A percentile compares a stretch with the other conserved stretches of the same genome.
These are phyloP conservation scores for Amanita subjunquillea DNA, from an alignment of 768 basidiomycete genomes.

Conservation along the genomic window DNA sequence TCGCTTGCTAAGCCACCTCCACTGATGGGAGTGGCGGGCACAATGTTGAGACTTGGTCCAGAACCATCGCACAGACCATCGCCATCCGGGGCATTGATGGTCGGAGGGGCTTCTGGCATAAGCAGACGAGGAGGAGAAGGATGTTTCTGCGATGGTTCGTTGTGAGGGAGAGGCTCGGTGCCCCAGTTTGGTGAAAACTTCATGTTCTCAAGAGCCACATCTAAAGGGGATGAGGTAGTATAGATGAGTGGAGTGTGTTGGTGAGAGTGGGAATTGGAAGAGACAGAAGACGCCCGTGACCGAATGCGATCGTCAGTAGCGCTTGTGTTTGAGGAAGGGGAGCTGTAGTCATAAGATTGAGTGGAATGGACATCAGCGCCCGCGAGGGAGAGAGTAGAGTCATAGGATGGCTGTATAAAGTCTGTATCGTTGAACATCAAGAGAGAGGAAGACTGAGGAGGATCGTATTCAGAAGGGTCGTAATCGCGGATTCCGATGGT, in stretches of 20 bases:
- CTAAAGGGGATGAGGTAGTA: constrained; percentile 44
- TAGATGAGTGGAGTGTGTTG: constrained; percentile 14
- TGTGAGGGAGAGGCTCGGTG: constrained; percentile 31
- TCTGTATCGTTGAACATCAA: constrained; percentile 52
- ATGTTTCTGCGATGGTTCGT: constrained; percentile 13
- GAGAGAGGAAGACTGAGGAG: constrained; percentile 35
- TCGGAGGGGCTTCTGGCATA: constrained; percentile 42
- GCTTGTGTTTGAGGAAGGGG: constrained; percentile 50
- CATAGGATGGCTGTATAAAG: constrained; percentile 25
- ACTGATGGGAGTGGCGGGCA: constrained; percentile 74
- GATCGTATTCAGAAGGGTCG: constrained; percentile 68
- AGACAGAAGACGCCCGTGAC: constrained; percentile 59
- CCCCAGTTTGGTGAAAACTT: constrained; percentile 59
- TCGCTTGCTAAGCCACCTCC: constrained; percentile 42
- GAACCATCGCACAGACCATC: constrained; percentile 27
- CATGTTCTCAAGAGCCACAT: constrained; percentile 52
- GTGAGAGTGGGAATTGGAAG: constrained; percentile 37
- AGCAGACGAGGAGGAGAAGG: constrained; percentile 46
- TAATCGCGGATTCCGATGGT: constrained; percentile 37
- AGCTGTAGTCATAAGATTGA: constrained; percentile 47
- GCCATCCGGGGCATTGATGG: constrained; percentile 55
- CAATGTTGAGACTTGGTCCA: constrained; percentile 58
- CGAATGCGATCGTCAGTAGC: constrained; percentile 35
- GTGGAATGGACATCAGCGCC: constrained; percentile 12
- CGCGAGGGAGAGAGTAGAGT: constrained; percentile 7